Conservation (phyloP, 768 basidiomycete species). For the Pleurotus tuber-regium region DNA sequence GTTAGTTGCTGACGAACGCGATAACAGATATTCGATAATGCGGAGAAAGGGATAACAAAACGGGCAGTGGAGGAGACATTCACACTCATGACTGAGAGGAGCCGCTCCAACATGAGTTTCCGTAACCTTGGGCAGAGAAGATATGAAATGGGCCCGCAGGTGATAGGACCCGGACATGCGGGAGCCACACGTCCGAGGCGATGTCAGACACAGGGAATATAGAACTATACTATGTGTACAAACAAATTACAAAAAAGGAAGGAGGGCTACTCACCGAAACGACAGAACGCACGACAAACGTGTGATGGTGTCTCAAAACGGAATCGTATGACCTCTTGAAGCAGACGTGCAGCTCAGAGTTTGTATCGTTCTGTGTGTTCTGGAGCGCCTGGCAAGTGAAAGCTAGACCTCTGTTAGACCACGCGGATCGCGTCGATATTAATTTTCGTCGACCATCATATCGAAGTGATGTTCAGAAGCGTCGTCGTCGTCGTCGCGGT, state of each 20-base stretch:
- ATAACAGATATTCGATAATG: too few species aligned
- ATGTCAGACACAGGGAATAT: not conserved
- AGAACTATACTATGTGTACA: not conserved
- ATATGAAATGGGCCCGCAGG: constrained; percentile 8
- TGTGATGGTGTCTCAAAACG: constrained; percentile 64
- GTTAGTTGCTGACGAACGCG: not conserved
- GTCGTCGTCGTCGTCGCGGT: too few species aligned
- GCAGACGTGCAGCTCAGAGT: constrained; percentile 58
- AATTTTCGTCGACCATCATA: too few species aligned
- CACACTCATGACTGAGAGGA: not conserved
- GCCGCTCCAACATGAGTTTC: not conserved
- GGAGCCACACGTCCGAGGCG: not conserved
- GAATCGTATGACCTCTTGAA: constrained; percentile 72
- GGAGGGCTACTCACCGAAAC: constrained; percentile 45
- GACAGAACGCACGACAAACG: constrained; percentile 63
- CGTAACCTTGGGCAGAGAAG: not conserved
- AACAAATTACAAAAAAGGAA: not conserved
- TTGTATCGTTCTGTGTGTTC: constrained; percentile 53
- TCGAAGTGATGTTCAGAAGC: too few species aligned
- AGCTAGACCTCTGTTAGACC: constrained; percentile 69
- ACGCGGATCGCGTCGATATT: too few species aligned
- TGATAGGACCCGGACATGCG: not conserved
- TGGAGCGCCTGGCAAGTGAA: constrained; percentile 69
- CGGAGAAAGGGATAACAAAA: too few species aligned
- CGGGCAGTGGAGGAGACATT: too few species aligned